phyloP scores from a whole-genome alignment of 768 basidiomycete genomes.

The Astraeus odoratus region DNA sequence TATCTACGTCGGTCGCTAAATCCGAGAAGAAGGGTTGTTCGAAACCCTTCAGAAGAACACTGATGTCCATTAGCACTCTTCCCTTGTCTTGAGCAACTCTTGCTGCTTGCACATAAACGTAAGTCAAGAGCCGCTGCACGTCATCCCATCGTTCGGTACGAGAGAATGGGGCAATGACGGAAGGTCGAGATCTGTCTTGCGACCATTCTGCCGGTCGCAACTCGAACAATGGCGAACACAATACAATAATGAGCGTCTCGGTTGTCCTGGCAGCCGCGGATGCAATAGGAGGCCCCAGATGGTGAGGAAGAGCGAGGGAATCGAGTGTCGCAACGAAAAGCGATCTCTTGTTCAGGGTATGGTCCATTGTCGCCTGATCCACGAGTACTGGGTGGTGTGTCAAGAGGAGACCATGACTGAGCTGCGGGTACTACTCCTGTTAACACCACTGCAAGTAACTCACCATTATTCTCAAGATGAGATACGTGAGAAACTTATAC shows the following conservation, averaged over 20 bases:
- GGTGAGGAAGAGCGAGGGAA: conserved; percentile 43
- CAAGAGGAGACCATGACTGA: too few species aligned
- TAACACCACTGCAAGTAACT: too few species aligned
- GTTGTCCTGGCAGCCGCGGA: conserved; percentile 39
- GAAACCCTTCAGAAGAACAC: conserved; percentile 64
- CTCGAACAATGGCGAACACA: conserved; percentile 59
- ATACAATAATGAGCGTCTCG: conserved; percentile 51
- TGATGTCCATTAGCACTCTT: conserved; percentile 69
- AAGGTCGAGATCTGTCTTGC: too few species aligned
- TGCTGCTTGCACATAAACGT: conserved; percentile 82
- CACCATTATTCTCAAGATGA: too few species aligned
- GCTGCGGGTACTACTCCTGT: too few species aligned
- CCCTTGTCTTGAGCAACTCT: conserved; percentile 60
- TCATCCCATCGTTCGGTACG: conserved; percentile 52
- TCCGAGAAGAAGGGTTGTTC: conserved; percentile 36
- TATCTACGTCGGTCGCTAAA: conserved; percentile 31
- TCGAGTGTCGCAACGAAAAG: conserved; percentile 53
- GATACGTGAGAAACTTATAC: too few species aligned
- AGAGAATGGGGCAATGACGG: conserved; percentile 19
- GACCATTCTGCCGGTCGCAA: conserved; percentile 7
- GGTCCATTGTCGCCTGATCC: too few species aligned
- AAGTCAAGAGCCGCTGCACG: conserved; percentile 73
- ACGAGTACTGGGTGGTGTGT: too few species aligned
- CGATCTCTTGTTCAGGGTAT: conserved; percentile 9
- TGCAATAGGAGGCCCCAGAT: conserved; percentile 48